Percentiles rank a stretch among this genome's conserved stretches.
Conservation (phyloP, 345 rosid genomes). For the Laguncularia racemosa region DNA sequence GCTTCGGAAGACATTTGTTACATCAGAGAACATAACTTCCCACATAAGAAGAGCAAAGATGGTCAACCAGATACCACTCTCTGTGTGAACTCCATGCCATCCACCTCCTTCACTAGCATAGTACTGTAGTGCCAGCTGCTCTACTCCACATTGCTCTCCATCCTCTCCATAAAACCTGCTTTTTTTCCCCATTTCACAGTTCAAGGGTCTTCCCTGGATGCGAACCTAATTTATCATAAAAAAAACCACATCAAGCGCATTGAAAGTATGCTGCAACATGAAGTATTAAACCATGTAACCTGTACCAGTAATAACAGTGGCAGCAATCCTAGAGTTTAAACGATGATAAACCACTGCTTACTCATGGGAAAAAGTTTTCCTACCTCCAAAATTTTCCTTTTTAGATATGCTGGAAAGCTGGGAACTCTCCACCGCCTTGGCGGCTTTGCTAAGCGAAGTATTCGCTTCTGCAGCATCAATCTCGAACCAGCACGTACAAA, state of each 20-base stretch:
- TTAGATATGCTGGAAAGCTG: conserved; percentile 38
- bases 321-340: background rate
- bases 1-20: conserved; percentile 71
- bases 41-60: conserved; percentile 90
- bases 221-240: conserved; percentile 39
- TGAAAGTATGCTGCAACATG: background rate
- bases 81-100: conserved; percentile 84
- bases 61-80: conserved; percentile 91
- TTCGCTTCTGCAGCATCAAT: conserved; percentile 70
- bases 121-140: conserved; percentile 86
- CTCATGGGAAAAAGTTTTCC: background rate
- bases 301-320: background rate
- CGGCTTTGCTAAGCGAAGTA: conserved; percentile 82
- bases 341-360: background rate
- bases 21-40: conserved; percentile 67
- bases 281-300: background rate
- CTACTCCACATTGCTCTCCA: conserved; percentile 89
- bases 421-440: conserved; percentile 98
- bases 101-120: conserved; percentile 81
- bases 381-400: conserved; percentile 69
- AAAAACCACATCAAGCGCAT: conserved; percentile 1
- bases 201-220: conserved; percentile 82
- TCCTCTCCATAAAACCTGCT: conserved; percentile 86
- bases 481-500: conserved; percentile 96
- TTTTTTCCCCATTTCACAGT: conserved; percentile 64